phyloP scores from a whole-genome alignment of 1,139 yeast species.

The Hyphopichia khmerensis region DNA sequence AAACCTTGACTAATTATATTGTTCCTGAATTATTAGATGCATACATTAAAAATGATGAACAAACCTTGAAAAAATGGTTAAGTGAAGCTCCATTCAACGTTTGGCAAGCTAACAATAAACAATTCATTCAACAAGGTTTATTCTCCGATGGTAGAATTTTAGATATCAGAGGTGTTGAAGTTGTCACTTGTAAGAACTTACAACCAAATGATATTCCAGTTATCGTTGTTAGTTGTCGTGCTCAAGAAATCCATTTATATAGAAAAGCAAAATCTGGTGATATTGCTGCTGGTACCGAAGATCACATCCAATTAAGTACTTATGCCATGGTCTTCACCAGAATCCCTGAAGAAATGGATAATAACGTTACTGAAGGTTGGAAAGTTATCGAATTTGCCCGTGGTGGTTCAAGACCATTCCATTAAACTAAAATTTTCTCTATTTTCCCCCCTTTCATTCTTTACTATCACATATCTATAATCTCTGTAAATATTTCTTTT shows the following conservation, averaged over 20 bases:
- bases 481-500: background rate
- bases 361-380: slow-evolving; percentile 96
- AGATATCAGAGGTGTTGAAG: slow-evolving; percentile 94
- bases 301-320: slow-evolving; percentile 86
- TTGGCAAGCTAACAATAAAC: slow-evolving; percentile 92
- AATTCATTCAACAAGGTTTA: slow-evolving; percentile 86
- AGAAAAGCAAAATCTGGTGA: slow-evolving; percentile 91
- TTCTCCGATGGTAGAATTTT: slow-evolving; percentile 89
- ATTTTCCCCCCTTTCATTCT: background rate
- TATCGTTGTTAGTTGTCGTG: slow-evolving; percentile 90
- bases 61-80: slow-evolving; percentile 82
- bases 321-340: slow-evolving; percentile 97
- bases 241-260: slow-evolving; percentile 91
- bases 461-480: background rate
- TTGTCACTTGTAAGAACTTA: slow-evolving; percentile 81
- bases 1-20: slow-evolving; percentile 85
- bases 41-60: slow-evolving; percentile 87
- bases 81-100: slow-evolving; percentile 97
- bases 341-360: slow-evolving; percentile 86
- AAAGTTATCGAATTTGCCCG: slow-evolving; percentile 92
- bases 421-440: slow-evolving; percentile 32
- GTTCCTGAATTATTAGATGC: slow-evolving; percentile 97
- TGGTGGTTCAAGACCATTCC: slow-evolving; percentile 89
- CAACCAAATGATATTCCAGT: slow-evolving; percentile 95
- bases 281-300: slow-evolving; percentile 94